Evolutionary conservation across 2,329 filamentous ascomycete species (phyloP), one percentile per base, ranked within the genome.

Genomic region (Corynespora cassiicola): DNA sequence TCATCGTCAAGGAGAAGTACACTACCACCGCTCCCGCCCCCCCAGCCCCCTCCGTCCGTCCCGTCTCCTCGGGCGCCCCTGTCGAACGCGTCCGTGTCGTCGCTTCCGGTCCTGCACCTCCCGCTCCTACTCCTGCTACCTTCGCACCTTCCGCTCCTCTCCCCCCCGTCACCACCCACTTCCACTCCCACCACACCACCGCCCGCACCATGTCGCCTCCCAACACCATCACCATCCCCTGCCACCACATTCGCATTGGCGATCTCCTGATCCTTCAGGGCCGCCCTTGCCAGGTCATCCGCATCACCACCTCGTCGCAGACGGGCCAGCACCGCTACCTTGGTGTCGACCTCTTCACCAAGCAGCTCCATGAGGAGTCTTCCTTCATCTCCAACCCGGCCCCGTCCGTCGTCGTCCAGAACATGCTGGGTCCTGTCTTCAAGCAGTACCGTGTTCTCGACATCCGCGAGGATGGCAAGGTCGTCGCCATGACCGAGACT

Each of bases 391-490:
- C 89, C 76, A 95, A 95, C 87, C 94, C 94, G 54, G 89, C 88
- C 56, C 92, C 92, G 61, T 96, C 89, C 61, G 94, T 99, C 47
- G 85, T 97, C 52, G 92, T 99, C 66, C 94, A 99, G 87, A 97
- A 92, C 79, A 97, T 99, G 90, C 88, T 95, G 58, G 94, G 92
- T 63, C 94, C 94, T 52, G 85, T 97, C 79, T 96, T 97, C 90
- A 97, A 97, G 90, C 94, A 97, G 83, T 99, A 99, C 87, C 91
- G 94, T 68, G 92, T 99, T 70, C 87, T 99, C 50, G 94, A 99
- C 80, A 87, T 99, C 74, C 86, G 90, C 73, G 88, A 95, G 56
- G 91, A 85, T 63, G 79, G 81, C 66, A 75, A 76, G 59, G 73
- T 99, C 67, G 90, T 95, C 56, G 91, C 91, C 80, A 97, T 99